Evolutionary conservation across 306 rosid genomes (phyloP).

Genomic region (Betula pendula): DNA sequence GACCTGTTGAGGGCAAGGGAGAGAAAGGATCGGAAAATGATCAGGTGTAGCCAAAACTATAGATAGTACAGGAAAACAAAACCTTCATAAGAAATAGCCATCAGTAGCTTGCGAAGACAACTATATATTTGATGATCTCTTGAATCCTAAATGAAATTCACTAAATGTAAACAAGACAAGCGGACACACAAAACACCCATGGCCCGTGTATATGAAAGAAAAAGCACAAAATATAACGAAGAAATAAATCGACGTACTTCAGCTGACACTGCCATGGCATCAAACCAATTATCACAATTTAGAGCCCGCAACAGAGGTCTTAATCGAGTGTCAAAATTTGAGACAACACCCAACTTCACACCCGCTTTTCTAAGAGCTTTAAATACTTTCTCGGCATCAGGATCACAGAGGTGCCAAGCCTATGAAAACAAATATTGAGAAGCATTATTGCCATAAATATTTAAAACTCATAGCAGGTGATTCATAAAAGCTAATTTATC

Average conservation of each 20-base stretch:
- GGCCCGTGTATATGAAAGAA: not conserved
- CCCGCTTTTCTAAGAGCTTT: constrained; percentile 71
- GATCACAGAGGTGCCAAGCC: constrained; percentile 99
- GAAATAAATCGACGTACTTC: constrained; percentile 52
- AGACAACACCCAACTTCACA: constrained; percentile 81
- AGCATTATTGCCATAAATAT: constrained; percentile 16
- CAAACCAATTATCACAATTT: constrained; percentile 90
- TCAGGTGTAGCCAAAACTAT: not conserved
- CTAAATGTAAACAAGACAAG: not conserved
- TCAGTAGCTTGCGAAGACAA: not conserved
- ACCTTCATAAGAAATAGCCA: not conserved
- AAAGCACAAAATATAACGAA: constrained; percentile 10
- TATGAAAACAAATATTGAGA: constrained; percentile 31
- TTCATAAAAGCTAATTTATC: not conserved
- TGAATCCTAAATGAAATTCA: not conserved
- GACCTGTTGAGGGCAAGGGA: constrained; percentile 50
- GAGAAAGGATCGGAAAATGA: constrained; percentile 9
- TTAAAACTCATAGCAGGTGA: not conserved
- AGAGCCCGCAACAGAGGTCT: constrained; percentile 78
- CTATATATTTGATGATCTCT: not conserved
- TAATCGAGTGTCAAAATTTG: constrained; percentile 90
- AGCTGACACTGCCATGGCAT: constrained; percentile 96
- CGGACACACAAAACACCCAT: not conserved
- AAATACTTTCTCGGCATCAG: constrained; percentile 73
- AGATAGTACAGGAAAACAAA: not conserved